Conservation (phyloP, 371 early-diverging fungal genomes). For the Chytridium lagenaria region DNA sequence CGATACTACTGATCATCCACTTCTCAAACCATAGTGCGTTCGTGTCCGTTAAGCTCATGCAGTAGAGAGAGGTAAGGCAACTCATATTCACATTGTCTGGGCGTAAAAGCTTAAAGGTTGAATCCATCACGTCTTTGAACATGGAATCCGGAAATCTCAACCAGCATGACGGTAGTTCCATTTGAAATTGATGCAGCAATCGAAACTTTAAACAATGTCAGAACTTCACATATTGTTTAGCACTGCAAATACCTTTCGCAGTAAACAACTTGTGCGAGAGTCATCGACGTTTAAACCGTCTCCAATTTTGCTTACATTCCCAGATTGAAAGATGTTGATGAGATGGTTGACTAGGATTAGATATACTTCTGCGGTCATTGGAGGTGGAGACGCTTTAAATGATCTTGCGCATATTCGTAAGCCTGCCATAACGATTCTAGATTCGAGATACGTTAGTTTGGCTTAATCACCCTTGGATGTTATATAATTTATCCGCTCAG, state of each 20-base stretch:
- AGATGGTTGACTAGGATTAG: constrained; percentile 43
- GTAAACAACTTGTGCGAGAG: constrained; percentile 31
- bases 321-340: constrained; percentile 30
- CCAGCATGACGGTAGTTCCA: constrained; percentile 54
- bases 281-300: constrained; percentile 37
- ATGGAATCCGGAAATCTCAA: constrained; percentile 49
- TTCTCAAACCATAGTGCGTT: constrained; percentile 50
- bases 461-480: no score
- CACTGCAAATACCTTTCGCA: constrained; percentile 38
- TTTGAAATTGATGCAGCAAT: constrained; percentile 49
- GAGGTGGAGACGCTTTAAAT: constrained; percentile 53
- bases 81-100: background rate
- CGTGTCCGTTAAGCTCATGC: constrained; percentile 47
- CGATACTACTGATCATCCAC: constrained; percentile 51
- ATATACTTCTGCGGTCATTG: constrained; percentile 54
- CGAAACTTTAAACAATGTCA: constrained; percentile 42
- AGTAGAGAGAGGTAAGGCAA: constrained; percentile 40
- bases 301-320: constrained; percentile 22
- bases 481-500: background rate
- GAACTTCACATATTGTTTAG: background rate
- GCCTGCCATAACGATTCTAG: constrained; percentile 31
- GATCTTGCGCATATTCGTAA: constrained; percentile 45
- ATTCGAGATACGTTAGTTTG: no score
- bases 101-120: constrained; percentile 43
- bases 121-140: constrained; percentile 42